Evolutionary conservation across 176 grass and related monocot species (phyloP).

Genomic region (Metroxylon sagu): DNA sequence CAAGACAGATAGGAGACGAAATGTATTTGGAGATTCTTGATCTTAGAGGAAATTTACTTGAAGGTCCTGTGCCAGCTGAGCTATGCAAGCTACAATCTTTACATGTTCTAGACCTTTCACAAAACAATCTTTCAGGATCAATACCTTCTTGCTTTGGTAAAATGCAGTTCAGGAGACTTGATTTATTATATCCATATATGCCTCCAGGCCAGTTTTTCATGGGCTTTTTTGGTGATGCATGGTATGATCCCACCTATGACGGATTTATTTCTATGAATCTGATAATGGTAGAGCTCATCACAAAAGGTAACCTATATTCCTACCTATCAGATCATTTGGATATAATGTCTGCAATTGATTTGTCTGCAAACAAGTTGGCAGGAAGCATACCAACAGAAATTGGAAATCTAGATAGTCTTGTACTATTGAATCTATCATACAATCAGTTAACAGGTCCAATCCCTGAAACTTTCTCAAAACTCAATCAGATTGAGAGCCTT

Average conservation of each 20-base stretch:
- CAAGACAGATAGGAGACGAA: too few relatives aligned
- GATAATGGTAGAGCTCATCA: background rate
- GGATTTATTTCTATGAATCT: too few relatives aligned
- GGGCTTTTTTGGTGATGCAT: too few relatives aligned
- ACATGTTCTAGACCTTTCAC: slow-evolving; percentile 3
- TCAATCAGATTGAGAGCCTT: slow-evolving; percentile 11
- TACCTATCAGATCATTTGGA: background rate
- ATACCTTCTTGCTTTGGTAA: slow-evolving; percentile 24
- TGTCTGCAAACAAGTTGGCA: slow-evolving; percentile 1
- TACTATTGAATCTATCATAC: slow-evolving; percentile 17
- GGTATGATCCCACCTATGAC: too few relatives aligned
- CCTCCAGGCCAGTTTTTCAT: too few relatives aligned
- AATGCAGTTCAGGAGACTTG: background rate
- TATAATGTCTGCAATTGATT: slow-evolving; percentile 4
- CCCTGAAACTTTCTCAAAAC: slow-evolving; percentile 4
- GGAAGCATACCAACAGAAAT: slow-evolving; percentile 16
- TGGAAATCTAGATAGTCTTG: slow-evolving; percentile 6
- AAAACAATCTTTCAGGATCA: slow-evolving; percentile 14
- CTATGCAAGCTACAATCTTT: background rate
- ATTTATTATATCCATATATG: too few relatives aligned
- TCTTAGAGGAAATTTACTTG: slow-evolving; percentile 7
- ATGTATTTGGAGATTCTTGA: background rate
- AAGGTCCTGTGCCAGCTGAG: background rate
- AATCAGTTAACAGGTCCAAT: slow-evolving; percentile 9
- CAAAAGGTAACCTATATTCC: background rate